Percentiles rank a stretch among this genome's conserved stretches.
These are phyloP conservation scores for Novymonas esmeraldas DNA, from an alignment of 208 protist species.

Conservation along the genomic window DNA sequence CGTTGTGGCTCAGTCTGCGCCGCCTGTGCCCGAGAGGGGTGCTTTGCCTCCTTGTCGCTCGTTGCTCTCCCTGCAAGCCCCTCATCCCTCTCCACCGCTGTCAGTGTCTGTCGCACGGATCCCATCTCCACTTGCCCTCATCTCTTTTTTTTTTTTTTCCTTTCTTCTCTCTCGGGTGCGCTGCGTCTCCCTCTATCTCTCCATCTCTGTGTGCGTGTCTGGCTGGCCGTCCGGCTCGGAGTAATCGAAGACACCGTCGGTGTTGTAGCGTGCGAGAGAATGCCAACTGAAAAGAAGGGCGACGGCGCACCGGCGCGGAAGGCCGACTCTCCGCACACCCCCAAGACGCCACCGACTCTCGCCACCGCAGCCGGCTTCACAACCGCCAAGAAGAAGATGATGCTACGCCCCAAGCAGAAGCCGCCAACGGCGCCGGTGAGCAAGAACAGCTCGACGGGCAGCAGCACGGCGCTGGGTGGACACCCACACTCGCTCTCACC, in stretches of 20 bases:
- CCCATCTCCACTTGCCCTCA: not conserved
- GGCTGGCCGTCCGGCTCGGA: too few species aligned
- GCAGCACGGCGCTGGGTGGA: conserved; percentile 16
- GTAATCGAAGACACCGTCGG: too few species aligned
- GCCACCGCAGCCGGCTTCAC: not conserved
- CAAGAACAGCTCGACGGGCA: conserved; percentile 21
- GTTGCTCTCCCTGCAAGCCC: too few species aligned
- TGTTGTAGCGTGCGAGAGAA: not conserved
- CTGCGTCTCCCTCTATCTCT: not conserved
- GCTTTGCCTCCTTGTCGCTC: too few species aligned
- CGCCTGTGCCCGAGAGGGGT: too few species aligned
- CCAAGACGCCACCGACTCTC: not conserved
- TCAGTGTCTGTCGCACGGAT: too few species aligned
- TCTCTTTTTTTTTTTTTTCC: conserved; percentile 8
- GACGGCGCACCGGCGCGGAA: conserved; percentile 9
- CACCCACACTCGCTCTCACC: conserved; percentile 19
- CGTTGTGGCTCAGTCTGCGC: too few species aligned
- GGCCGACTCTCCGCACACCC: conserved; percentile 7
- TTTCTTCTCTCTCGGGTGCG: not conserved
- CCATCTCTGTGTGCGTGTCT: too few species aligned
- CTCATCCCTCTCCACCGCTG: too few species aligned
- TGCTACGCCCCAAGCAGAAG: conserved; percentile 28
- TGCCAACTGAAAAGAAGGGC: conserved; percentile 7
- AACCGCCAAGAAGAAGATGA: conserved; percentile 17
- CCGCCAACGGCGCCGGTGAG: conserved; percentile 26